Conservation (phyloP, 768 basidiomycete species). For the Podaxis sp. region DNA sequence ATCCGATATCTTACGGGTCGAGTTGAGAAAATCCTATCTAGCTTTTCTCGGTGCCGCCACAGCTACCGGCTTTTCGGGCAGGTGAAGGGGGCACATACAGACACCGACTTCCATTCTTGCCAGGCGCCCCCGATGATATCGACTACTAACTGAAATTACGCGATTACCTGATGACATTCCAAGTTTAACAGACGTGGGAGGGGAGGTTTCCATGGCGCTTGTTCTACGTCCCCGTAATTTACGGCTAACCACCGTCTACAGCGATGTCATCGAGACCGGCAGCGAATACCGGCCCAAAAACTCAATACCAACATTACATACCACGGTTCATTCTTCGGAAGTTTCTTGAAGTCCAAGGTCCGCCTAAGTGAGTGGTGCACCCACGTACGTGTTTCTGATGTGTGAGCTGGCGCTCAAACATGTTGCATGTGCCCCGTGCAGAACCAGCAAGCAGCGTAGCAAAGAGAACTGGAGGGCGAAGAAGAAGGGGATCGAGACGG, state of each 20-base stretch:
- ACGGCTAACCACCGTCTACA: neutral
- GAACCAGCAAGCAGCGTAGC: slow-evolving; percentile 16
- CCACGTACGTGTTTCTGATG: neutral
- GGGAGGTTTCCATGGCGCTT: neutral
- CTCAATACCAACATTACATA: slow-evolving; percentile 22
- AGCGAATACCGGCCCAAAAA: neutral
- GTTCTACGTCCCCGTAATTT: neutral
- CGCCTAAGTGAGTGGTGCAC: slow-evolving; percentile 10
- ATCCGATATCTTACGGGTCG: neutral
- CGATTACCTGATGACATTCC: neutral
- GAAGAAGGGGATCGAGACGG: slow-evolving; percentile 15
- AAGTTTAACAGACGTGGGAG: neutral
- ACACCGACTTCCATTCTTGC: slow-evolving; percentile 1
- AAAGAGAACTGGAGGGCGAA: slow-evolving; percentile 15
- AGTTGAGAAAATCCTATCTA: neutral
- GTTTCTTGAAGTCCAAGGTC: slow-evolving; percentile 15
- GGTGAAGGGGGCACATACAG: neutral
- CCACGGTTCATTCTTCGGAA: slow-evolving; percentile 20
- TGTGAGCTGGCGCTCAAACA: neutral
- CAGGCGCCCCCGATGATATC: neutral
- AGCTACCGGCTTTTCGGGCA: neutral
- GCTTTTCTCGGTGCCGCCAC: slow-evolving; percentile 3
- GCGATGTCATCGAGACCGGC: neutral
- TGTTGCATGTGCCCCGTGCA: neutral
- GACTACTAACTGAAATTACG: neutral